Conservation (phyloP, 441 rosid genomes). For the Erodium moschatum region DNA sequence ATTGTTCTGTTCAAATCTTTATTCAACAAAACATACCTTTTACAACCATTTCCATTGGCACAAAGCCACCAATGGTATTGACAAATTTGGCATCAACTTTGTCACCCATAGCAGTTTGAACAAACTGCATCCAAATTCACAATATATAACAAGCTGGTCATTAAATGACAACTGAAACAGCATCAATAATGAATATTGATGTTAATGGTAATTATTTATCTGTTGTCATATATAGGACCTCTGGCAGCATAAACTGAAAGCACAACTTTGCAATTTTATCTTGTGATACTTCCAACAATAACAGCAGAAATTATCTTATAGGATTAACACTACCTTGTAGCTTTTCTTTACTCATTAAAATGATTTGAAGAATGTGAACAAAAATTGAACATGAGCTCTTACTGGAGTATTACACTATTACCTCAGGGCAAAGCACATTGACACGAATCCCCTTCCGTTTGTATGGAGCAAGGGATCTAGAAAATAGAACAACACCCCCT, state of each 20-base stretch:
- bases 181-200: background rate
- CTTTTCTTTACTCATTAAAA: background rate
- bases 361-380: constrained; percentile 1
- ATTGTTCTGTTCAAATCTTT: background rate
- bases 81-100: constrained; percentile 24
- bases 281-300: background rate
- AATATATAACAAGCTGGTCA: background rate
- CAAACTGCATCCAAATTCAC: constrained; percentile 52
- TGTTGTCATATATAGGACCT: background rate
- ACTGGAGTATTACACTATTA: constrained; percentile 21
- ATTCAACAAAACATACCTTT: constrained; percentile 42
- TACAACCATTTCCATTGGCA: constrained; percentile 66
- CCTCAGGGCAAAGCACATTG: constrained; percentile 99
- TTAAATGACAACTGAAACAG: constrained; percentile 2
- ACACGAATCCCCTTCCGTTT: constrained; percentile 68
- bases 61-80: constrained; percentile 55
- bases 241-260: background rate
- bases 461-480: constrained; percentile 59
- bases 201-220: background rate
- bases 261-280: background rate
- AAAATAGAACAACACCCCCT: constrained; percentile 84
- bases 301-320: background rate
- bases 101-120: constrained; percentile 54
- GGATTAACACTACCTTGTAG: background rate
- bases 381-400: constrained; percentile 9